Evolutionary conservation across 805 yeast species (phyloP).

Genomic region (Saccharomycopsis selenospora): DNA sequence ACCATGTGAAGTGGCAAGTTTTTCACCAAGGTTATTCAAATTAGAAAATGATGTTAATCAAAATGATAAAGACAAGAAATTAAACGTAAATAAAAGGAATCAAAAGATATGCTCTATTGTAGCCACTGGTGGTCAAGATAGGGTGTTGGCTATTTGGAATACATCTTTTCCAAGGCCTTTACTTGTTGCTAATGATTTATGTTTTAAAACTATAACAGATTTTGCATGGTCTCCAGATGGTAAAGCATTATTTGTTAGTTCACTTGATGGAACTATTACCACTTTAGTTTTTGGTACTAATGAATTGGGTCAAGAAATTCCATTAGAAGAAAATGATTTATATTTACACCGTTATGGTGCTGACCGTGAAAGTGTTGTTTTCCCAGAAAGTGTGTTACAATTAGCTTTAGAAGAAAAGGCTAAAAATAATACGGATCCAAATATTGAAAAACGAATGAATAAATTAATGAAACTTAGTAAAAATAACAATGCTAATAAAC

Average conservation of each 20-base stretch:
- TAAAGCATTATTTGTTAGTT: constrained; percentile 58
- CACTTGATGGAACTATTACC: constrained; percentile 79
- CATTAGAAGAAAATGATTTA: constrained; percentile 57
- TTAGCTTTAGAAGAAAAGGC: constrained; percentile 64
- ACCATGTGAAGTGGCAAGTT: constrained; percentile 74
- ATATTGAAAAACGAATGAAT: constrained; percentile 33
- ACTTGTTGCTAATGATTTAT: constrained; percentile 69
- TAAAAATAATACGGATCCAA: neutral
- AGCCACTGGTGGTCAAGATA: constrained; percentile 97
- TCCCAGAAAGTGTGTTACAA: constrained; percentile 84
- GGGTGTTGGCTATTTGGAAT: constrained; percentile 81
- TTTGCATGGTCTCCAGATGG: constrained; percentile 87
- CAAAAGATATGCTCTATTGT: constrained; percentile 54
- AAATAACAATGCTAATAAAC: constrained; percentile 9
- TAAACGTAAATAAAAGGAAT: constrained; percentile 24
- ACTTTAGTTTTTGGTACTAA: constrained; percentile 53
- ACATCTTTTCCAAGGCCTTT: constrained; percentile 72
- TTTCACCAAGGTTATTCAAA: constrained; percentile 63
- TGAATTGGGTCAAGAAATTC: constrained; percentile 58
- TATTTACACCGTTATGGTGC: constrained; percentile 82
- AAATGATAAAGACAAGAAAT: constrained; percentile 23
- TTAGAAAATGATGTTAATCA: constrained; percentile 30
- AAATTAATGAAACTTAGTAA: constrained; percentile 33
- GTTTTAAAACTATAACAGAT: constrained; percentile 77
- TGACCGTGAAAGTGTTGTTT: constrained; percentile 72